Evolutionary conservation across 2,329 filamentous ascomycete genomes (phyloP).

Genomic region (Paecilomyces sp.): DNA sequence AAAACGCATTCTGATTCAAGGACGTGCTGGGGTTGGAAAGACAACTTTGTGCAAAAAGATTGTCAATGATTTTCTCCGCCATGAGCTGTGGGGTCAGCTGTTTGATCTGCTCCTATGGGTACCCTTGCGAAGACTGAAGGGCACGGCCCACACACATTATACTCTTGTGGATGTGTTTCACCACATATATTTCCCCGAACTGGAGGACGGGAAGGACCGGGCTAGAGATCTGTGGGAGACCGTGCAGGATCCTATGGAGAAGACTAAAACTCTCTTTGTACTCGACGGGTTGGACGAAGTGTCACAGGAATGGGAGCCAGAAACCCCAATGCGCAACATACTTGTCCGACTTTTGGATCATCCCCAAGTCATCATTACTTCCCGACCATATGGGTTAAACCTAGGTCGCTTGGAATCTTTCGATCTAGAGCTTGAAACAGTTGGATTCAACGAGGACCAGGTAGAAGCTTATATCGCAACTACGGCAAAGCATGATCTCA

Average conservation of each 20-base stretch:
- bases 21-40: slow-evolving; percentile 34
- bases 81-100: slow-evolving; percentile 14
- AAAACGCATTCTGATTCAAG: slow-evolving; percentile 29
- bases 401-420: slow-evolving; percentile 4
- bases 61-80: slow-evolving; percentile 24
- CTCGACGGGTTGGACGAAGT: slow-evolving; percentile 39
- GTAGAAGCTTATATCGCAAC: slow-evolving; percentile 23
- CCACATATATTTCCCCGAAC: slow-evolving; percentile 20
- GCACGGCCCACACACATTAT: slow-evolving; percentile 8
- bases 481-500: slow-evolving; percentile 10
- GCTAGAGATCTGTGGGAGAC: slow-evolving; percentile 6
- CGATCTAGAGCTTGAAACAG: slow-evolving; percentile 30
- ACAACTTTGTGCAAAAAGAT: slow-evolving; percentile 39
- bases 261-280: slow-evolving; percentile 26
- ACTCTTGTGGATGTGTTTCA: slow-evolving; percentile 16
- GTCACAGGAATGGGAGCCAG: slow-evolving; percentile 14
- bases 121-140: slow-evolving; percentile 29
- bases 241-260: neutral
- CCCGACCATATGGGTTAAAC: slow-evolving; percentile 19
- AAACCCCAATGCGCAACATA: neutral
- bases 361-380: slow-evolving; percentile 30
- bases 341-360: neutral
- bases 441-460: slow-evolving; percentile 30
- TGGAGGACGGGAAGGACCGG: slow-evolving; percentile 4
- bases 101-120: slow-evolving; percentile 37